Conservation (phyloP, 2,329 filamentous ascomycete species). For the Emergomyces pasteurianus region DNA sequence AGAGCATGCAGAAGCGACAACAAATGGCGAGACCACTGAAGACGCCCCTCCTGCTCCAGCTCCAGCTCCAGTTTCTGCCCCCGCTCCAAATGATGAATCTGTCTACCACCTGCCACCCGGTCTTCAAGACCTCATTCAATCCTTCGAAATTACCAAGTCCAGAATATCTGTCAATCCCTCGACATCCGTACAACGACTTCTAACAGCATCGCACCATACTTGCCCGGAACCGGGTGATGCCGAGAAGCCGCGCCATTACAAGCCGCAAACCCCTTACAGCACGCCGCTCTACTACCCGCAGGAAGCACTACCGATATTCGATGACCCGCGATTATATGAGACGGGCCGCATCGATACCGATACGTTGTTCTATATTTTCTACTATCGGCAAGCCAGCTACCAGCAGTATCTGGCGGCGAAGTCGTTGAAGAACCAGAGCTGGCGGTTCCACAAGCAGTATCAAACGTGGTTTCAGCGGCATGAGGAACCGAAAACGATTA, state of each 20-base stretch:
- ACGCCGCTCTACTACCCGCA: slow-evolving; percentile 79
- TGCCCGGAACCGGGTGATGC: slow-evolving; percentile 67
- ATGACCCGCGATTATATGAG: slow-evolving; percentile 75
- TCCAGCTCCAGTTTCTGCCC: background rate
- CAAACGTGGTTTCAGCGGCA: slow-evolving; percentile 99
- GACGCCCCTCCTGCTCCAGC: slow-evolving; percentile 30
- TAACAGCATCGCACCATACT: slow-evolving; percentile 60
- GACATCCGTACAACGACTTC: slow-evolving; percentile 58
- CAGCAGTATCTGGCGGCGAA: slow-evolving; percentile 94
- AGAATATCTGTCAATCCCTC: slow-evolving; percentile 47
- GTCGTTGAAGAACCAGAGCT: slow-evolving; percentile 95
- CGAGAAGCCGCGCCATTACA: slow-evolving; percentile 72
- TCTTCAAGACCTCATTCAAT: slow-evolving; percentile 79
- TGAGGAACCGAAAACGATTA: slow-evolving; percentile 96
- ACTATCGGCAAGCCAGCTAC: slow-evolving; percentile 93
- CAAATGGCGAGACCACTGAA: slow-evolving; percentile 43
- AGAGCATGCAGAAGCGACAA: slow-evolving; percentile 12
- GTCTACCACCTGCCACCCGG: slow-evolving; percentile 87
- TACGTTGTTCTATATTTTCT: slow-evolving; percentile 96
- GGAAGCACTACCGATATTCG: slow-evolving; percentile 81
- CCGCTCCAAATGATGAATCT: slow-evolving; percentile 55
- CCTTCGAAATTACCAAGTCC: slow-evolving; percentile 73
- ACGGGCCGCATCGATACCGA: slow-evolving; percentile 75
- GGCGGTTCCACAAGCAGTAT: slow-evolving; percentile 99
- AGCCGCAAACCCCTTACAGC: slow-evolving; percentile 67